phyloP scores from a whole-genome alignment of 495 filamentous ascomycete genomes.

The Durotheca rogersii region DNA sequence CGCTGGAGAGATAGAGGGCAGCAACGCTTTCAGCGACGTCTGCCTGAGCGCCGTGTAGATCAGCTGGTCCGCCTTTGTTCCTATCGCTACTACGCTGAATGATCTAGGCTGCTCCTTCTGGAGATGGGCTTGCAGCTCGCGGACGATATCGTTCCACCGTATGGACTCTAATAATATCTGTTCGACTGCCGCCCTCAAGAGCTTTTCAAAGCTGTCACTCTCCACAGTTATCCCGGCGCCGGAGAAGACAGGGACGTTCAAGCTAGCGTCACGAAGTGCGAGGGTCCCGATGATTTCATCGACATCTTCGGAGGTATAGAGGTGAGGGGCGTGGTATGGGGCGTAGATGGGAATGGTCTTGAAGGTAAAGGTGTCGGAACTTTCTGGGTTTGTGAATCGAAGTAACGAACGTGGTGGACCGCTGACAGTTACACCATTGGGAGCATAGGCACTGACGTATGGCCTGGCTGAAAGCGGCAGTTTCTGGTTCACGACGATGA shows the following conservation, averaged over 20 bases:
- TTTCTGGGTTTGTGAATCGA: constrained; percentile 1
- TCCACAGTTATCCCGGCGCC: background rate
- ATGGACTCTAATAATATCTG: constrained; percentile 12
- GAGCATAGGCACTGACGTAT: constrained; percentile 30
- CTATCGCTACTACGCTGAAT: constrained; percentile 7
- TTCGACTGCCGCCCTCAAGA: constrained; percentile 5
- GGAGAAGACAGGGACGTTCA: constrained; percentile 10
- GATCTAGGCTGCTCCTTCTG: background rate
- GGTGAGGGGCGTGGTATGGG: constrained; percentile 37
- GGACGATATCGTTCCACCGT: constrained; percentile 7
- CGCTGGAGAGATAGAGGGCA: background rate
- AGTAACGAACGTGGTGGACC: constrained; percentile 27
- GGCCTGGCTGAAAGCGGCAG: constrained; percentile 24
- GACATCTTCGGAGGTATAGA: constrained; percentile 27
- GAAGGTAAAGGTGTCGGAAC: background rate
- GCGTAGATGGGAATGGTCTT: constrained; percentile 20
- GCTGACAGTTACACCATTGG: constrained; percentile 28
- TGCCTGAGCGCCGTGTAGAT: constrained; percentile 11
- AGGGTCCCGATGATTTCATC: constrained; percentile 49
- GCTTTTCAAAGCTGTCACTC: background rate
- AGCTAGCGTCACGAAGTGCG: background rate
- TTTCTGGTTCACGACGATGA: constrained; percentile 3
- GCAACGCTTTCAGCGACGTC: background rate
- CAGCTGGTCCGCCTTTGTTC: constrained; percentile 14
- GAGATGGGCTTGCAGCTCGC: constrained; percentile 5